Evolutionary conservation across 805 yeast genomes (phyloP), one percentile per base, ranked within the genome.

Genomic region (Yamadazyma phyllophila): DNA sequence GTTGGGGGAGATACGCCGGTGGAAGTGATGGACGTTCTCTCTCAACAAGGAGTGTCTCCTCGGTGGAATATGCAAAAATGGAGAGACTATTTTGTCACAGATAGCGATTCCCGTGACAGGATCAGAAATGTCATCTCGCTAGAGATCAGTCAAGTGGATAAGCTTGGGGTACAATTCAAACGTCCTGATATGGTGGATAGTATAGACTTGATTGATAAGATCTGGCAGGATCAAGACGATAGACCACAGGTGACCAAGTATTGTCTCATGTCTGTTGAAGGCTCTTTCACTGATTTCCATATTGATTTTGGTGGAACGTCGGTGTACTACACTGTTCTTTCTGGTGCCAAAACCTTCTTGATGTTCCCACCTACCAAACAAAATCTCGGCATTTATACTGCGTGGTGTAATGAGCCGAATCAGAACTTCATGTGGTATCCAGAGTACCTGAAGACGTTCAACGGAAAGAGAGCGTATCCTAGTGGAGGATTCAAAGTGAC

Each of bases 301-400:
- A 72, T 90, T 36, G 97, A 90, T 62, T 90, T 90, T 62, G 94
- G 95, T 2, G 97, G 96, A 0, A 87, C 96, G 0, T 85, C 94
- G 1, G 97, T 90, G 4, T 90, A 88, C 60, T 90, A 90, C 63
- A 88, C 92, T 2, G 81, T 90, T 2, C 65, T 90, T 12, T 67
- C 74, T n/a, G 97, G 97, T 1, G 55, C 67, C 2, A 90, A 90
- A 57, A 76, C 81, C 27, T 90, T 90, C 57, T 62, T 89, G 39
- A 78, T 90, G 75, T 81, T 75, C 54, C 96, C 96, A 0, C 96
- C 96, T 2, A 81, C 95, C 0, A 60, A 66, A 2, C 53, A 62
- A 11, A 90, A 89, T 55, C 69, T 89, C 41, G 59, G 68, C 12
- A 71, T 76, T 29, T 90, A 88, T 58, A 75, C 76, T 31, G 63